A percentile compares a stretch with the other conserved stretches of the same genome.
These are phyloP conservation scores for Boletus speciosus DNA, from an alignment of 768 basidiomycete genomes.

Conservation along the genomic window DNA sequence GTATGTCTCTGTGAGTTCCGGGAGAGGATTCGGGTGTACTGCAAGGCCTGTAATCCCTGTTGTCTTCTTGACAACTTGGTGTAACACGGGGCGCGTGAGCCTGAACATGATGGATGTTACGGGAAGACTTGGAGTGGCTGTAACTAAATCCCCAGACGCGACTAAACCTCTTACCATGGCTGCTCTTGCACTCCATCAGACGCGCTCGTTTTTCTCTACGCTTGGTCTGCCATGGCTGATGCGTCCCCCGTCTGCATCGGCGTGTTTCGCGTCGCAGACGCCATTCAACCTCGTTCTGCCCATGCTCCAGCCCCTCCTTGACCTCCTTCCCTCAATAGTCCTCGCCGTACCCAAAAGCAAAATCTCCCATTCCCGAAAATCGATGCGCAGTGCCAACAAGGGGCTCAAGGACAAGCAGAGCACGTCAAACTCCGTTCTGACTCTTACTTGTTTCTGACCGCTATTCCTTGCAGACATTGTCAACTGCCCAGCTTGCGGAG, in stretches of 20 bases:
- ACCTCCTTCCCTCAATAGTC: constrained; percentile 84
- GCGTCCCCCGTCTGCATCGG: constrained; percentile 13
- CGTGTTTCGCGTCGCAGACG: constrained; percentile 23
- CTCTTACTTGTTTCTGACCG: constrained; percentile 2
- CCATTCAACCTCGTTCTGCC: constrained; percentile 38
- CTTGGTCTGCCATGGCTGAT: constrained; percentile 25
- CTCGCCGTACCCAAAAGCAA: constrained; percentile 95
- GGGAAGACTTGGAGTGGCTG: constrained; percentile 14
- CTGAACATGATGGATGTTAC: constrained; percentile 60
- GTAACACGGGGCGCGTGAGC: constrained; percentile 66
- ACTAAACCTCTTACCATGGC: constrained; percentile 34
- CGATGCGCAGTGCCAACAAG: constrained; percentile 94
- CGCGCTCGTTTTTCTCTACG: constrained; percentile 26
- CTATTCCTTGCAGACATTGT: constrained; percentile 63
- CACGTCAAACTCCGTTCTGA: constrained; percentile 28
- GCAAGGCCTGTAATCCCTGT: constrained; percentile 84
- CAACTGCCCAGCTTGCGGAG: constrained; percentile 86
- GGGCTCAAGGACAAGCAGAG: constrained; percentile 93
- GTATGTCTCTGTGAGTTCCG: constrained; percentile 72
- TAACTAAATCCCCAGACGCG: background rate
- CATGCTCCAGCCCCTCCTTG: constrained; percentile 47
- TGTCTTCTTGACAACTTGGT: constrained; percentile 63
- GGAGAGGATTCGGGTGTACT: constrained; percentile 83
- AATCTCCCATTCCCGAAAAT: constrained; percentile 87
- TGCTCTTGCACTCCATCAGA: constrained; percentile 36